These are phyloP conservation scores for Trichoderma afroharzianum DNA, from an alignment of 2,329 filamentous ascomycete genomes.

Conservation along the genomic window DNA sequence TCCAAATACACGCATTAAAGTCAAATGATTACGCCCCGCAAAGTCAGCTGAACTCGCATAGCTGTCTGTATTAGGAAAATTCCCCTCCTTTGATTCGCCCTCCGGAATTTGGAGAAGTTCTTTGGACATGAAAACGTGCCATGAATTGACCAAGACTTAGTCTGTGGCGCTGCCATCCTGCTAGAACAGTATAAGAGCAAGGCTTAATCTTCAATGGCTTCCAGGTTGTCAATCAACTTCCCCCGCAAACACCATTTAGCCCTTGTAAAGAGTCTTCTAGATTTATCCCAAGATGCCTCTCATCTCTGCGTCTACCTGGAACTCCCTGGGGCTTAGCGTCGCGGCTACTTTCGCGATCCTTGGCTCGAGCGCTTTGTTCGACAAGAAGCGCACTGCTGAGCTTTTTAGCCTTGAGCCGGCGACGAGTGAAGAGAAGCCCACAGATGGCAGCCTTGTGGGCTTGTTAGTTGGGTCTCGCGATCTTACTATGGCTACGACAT, in stretches of 20 bases:
- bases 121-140: neutral
- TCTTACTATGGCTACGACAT: conserved; percentile 14
- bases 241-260: neutral
- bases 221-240: neutral
- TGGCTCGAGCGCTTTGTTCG: conserved; percentile 16
- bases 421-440: neutral
- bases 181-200: neutral
- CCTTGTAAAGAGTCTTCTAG: neutral
- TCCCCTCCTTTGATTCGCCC: neutral
- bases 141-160: neutral
- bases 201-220: neutral
- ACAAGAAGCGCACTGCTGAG: conserved; percentile 15
- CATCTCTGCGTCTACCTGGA: conserved; percentile 21
- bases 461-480: conserved; percentile 20
- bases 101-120: neutral
- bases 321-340: conserved; percentile 21
- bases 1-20: neutral
- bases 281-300: neutral
- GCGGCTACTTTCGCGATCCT: conserved; percentile 20
- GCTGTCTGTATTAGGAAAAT: neutral
- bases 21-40: neutral
- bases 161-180: neutral
- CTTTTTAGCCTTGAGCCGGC: conserved; percentile 19
- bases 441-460: neutral
- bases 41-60: neutral